These are phyloP conservation scores for Lichtheimia hyalospora DNA, from an alignment of 371 early-diverging fungal genomes.

Conservation along the genomic window DNA sequence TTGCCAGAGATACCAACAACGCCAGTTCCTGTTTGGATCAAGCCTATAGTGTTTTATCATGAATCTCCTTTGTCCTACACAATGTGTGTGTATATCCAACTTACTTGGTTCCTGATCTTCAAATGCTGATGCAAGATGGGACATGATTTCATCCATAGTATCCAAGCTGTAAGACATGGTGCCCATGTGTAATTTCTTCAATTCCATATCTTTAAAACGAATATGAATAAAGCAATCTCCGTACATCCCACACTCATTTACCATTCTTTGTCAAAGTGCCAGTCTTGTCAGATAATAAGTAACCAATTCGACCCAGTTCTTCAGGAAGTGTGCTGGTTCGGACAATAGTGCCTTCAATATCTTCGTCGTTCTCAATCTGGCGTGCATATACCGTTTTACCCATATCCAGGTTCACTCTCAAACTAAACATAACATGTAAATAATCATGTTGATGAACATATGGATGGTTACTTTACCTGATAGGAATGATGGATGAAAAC, in stretches of 20 bases:
- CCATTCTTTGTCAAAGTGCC: conserved; percentile 99
- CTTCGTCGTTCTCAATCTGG: conserved; percentile 80
- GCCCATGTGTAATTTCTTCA: conserved; percentile 97
- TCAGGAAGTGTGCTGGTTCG: conserved; percentile 98
- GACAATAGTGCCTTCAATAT: conserved; percentile 89
- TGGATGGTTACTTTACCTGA: conserved; percentile 57
- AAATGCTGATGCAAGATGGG: conserved; percentile 63
- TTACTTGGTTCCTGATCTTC: conserved; percentile 26
- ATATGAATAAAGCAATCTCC: background rate
- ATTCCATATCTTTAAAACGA: conserved; percentile 84
- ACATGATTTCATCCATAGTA: conserved; percentile 84
- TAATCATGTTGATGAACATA: background rate
- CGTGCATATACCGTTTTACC: conserved; percentile 92
- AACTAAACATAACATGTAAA: conserved; percentile 30
- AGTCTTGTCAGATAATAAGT: conserved; percentile 98
- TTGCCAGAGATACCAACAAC: conserved; percentile 37
- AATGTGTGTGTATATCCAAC: background rate
- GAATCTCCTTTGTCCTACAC: background rate
- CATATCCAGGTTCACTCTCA: conserved; percentile 98
- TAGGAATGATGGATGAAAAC: conserved; percentile 98
- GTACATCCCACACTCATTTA: conserved; percentile 18
- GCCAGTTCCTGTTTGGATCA: conserved; percentile 17
- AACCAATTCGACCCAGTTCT: conserved; percentile 97
- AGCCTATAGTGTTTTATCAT: background rate
- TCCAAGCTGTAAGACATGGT: conserved; percentile 92